phyloP scores from a whole-genome alignment of 1,139 yeast genomes.

The Debaryomyces udenii region DNA sequence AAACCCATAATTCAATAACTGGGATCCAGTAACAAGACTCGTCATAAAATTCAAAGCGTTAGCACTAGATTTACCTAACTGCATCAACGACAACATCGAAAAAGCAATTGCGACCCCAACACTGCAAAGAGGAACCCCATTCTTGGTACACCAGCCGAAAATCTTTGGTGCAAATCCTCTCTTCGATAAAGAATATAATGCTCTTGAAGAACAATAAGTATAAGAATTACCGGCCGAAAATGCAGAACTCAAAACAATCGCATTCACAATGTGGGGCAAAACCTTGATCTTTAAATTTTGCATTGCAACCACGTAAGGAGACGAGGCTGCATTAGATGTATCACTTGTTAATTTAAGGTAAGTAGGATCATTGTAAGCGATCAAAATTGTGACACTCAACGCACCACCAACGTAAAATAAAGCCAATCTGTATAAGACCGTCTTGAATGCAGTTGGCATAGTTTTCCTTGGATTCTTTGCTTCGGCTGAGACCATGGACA shows the following conservation, averaged over 20 bases:
- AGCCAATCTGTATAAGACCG: conserved; percentile 72
- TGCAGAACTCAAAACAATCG: conserved; percentile 37
- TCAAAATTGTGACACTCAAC: conserved; percentile 41
- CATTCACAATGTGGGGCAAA: conserved; percentile 47
- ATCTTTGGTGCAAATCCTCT: conserved; percentile 45
- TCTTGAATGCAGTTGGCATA: conserved; percentile 78
- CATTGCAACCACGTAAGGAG: conserved; percentile 52
- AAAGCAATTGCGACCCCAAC: conserved; percentile 38
- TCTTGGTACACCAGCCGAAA: conserved; percentile 44
- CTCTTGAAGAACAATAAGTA: conserved; percentile 47
- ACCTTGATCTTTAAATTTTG: conserved; percentile 39
- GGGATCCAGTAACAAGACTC: conserved; percentile 77
- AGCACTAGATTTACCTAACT: conserved; percentile 39
- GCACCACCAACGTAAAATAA: conserved; percentile 64
- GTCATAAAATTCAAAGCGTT: conserved; percentile 76
- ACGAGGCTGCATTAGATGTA: conserved; percentile 33
- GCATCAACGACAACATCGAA: conserved; percentile 33
- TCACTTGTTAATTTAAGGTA: conserved; percentile 28
- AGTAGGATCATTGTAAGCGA: conserved; percentile 44
- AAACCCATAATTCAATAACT: conserved; percentile 68
- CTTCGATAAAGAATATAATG: conserved; percentile 41
- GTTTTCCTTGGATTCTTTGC: conserved; percentile 74
- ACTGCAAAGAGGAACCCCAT: conserved; percentile 63
- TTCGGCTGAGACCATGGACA: conserved; percentile 84
- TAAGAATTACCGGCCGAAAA: conserved; percentile 51